phyloP scores from a whole-genome alignment of 2,329 filamentous ascomycete genomes.

The Sclerotinia trifoliorum region DNA sequence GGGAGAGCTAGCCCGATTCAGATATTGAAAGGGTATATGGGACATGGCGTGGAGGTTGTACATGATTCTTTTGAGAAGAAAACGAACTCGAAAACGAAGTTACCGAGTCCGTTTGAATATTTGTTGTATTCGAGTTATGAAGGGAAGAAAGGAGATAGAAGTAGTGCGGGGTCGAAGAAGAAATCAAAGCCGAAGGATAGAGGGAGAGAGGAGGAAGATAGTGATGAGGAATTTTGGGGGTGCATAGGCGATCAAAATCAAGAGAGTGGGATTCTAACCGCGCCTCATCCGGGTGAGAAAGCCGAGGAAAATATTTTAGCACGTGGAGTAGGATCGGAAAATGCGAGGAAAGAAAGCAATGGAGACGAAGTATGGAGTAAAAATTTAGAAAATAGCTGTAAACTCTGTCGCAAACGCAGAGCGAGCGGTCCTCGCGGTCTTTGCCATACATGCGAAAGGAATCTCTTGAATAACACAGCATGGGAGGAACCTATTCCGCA shows the following conservation, averaged over 20 bases:
- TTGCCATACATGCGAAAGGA: not conserved
- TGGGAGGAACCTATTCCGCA: not conserved
- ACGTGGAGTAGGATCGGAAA: not conserved
- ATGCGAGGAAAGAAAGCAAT: not conserved
- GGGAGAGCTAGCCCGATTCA: not conserved
- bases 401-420: slow-evolving; percentile 4
- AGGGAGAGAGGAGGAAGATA: not conserved
- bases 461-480: not conserved
- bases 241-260: slow-evolving; percentile 1
- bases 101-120: slow-evolving; percentile 16
- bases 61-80: slow-evolving; percentile 7
- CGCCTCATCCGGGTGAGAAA: not conserved
- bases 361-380: not conserved
- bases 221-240: slow-evolving; percentile 13
- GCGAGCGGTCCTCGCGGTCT: not conserved
- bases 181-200: not conserved
- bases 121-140: slow-evolving; percentile 12
- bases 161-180: not conserved
- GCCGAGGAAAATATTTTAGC: not conserved
- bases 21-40: slow-evolving; percentile 19
- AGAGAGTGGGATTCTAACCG: not conserved
- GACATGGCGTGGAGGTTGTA: not conserved
- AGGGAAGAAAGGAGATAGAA: not conserved
- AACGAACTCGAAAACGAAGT: not conserved
- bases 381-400: not conserved